Evolutionary conservation across 345 rosid genomes (phyloP), one percentile per base, ranked within the genome.

Genomic region (Mangifera indica): DNA sequence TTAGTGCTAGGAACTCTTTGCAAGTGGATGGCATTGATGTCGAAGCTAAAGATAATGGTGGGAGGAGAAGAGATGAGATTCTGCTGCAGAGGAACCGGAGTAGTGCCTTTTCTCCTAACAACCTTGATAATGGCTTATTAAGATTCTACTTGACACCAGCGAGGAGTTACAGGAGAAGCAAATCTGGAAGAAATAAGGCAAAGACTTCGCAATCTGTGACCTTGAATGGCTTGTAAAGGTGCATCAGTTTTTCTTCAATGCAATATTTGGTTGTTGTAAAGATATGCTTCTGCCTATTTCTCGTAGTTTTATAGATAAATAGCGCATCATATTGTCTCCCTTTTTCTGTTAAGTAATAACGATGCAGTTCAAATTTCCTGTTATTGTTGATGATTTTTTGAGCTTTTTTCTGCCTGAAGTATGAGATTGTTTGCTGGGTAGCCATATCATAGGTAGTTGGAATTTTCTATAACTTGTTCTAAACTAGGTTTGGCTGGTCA

Each of bases 91-190:
- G 79, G 69, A 81, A 80, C 46, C 63, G 84, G 70, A 79, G 81
- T 78, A 77, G 72, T 42, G 77, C 82, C 34, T 79, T 72, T 71
- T 78, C 84, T n/a, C 85, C 84, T 24, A 84, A 79, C 56, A 78
- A 76, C 74, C 59, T 83, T 69, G 91, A 87, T 22, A 88, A 86
- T 44, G 87, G 87, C n/a, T 37, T 91, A 53, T 79, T 85, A 52
- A 76, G 88, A 77, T 91, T 86, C 71, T 86, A 88, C 73, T 78
- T 87, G 85, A 86, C 89, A 2, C 93, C 97, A 20, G 66, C 69
- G 76, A 86, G 86, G 83, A 85, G 77, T 83, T 80, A 79, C 54
- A 79, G 76, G 77, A 79, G 80, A 73, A 87, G 84, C 86, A 84
- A 84, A 80, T 82, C 93, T 20, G 82, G 92, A 67, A 87, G 79